Evolutionary conservation across 805 yeast species (phyloP), one percentile per base, ranked within the genome.

Genomic region (Candida berthetii): DNA sequence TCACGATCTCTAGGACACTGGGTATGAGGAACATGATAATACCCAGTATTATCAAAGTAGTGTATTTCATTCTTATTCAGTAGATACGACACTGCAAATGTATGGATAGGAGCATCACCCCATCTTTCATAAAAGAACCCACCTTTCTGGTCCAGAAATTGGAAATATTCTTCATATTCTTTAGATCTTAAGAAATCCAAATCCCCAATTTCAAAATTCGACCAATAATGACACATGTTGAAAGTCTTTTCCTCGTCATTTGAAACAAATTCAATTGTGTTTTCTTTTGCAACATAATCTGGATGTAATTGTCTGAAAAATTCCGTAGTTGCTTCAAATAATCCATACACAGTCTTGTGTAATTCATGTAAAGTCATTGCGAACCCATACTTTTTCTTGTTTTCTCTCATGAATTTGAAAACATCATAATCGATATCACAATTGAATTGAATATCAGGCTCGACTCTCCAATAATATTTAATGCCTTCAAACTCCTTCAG

Each of bases 51-150:
- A 42, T 78, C 82, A 53, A 86, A 83, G 65, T 75, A 83, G 59
- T 82, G 86, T 15, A 86, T 57, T 52, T 83, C 74, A 25, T 66
- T 62, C 50, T 69, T 68, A 46, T 77, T 71, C 39, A 81, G 60
- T 53, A 84, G 69, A 37, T 82, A 62, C 2, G 88, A 64, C 3
- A 78, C 85, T 5, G 85, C 95, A 39, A 86, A 71, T 1, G 95
- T 76, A 63, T 86, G 95, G n/a, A 86, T 76, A 3, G 95, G 95
- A 0, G 95, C 96, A 62, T 87, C 96, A 17, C 96, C 96, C 95
- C 96, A 87, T 49, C 96, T 71, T 64, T 87, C 93, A 56, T 85
- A 84, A 59, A 77, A 85, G 58, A 85, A 85, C 1, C 95, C 95
- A 43, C 95, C 95, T 3, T 74, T 58, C 37, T 60, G 45, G 56